A percentile compares a stretch with the other conserved stretches of the same genome.
Evolutionary conservation across 2,329 filamentous ascomycete species (phyloP).

Genomic region (Epicoccum sorghinum): DNA sequence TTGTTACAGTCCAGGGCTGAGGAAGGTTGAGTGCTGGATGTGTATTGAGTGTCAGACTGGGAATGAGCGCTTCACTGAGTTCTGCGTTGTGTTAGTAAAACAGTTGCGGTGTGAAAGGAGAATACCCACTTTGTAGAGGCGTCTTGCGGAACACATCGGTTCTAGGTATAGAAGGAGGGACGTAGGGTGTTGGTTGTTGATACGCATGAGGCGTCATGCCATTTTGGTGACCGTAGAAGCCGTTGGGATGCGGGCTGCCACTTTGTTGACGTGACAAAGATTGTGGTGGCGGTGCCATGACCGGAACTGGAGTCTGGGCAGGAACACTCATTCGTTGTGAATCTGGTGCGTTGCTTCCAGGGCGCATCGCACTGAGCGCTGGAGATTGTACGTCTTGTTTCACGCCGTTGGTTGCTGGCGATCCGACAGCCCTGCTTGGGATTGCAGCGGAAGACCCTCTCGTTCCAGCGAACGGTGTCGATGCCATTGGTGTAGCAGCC

Average conservation of each 20-base stretch:
- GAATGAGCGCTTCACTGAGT: conserved; percentile 67
- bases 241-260: conserved; percentile 51
- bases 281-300: conserved; percentile 48
- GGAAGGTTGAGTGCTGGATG: conserved; percentile 70
- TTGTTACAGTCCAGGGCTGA: conserved; percentile 66
- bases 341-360: conserved; percentile 46
- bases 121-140: conserved; percentile 56
- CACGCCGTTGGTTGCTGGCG: conserved; percentile 43
- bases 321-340: conserved; percentile 36
- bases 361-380: conserved; percentile 48
- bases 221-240: conserved; percentile 31
- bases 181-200: conserved; percentile 37
- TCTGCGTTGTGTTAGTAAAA: conserved; percentile 32
- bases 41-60: conserved; percentile 68
- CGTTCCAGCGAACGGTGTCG: conserved; percentile 39
- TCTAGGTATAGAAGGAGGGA: conserved; percentile 38
- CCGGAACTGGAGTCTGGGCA: conserved; percentile 40
- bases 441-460: conserved; percentile 30
- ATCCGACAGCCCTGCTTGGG: conserved; percentile 41
- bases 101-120: background rate
- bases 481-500: conserved; percentile 29
- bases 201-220: conserved; percentile 38
- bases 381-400: conserved; percentile 54
- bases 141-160: conserved; percentile 39
- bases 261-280: conserved; percentile 45